Evolutionary conservation across 495 filamentous ascomycete genomes (phyloP).

Genomic region (Penicillium lividum): DNA sequence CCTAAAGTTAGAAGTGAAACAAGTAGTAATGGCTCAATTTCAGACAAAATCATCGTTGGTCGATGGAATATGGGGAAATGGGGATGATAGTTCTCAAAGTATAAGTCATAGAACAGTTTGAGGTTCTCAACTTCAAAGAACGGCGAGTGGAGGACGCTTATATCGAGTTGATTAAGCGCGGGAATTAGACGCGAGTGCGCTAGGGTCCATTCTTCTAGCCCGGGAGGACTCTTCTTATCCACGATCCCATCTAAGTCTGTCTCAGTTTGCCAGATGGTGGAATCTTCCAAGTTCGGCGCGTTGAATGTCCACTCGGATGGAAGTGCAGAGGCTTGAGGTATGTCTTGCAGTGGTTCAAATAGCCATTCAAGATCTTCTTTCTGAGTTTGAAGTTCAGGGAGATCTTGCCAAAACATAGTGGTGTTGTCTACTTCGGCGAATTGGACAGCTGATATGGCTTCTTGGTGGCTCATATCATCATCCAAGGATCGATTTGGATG

Average conservation of each 20-base stretch:
- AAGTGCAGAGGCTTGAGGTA: background rate
- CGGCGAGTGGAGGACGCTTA: background rate
- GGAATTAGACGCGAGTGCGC: background rate
- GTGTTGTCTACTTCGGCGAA: background rate
- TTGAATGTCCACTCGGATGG: background rate
- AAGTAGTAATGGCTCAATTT: background rate
- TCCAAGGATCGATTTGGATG: too few species aligned
- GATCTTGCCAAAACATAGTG: background rate
- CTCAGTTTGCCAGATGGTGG: background rate
- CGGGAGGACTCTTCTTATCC: background rate
- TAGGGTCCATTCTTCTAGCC: background rate
- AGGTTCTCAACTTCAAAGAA: slow-evolving; percentile 11
- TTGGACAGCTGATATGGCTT: background rate
- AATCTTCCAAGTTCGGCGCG: background rate
- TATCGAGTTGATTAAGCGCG: background rate
- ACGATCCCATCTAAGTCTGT: background rate
- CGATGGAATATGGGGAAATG: slow-evolving; percentile 23
- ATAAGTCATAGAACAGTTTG: slow-evolving; percentile 12
- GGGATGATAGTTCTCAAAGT: slow-evolving; percentile 22
- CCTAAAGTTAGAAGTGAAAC: background rate
- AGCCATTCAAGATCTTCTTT: background rate
- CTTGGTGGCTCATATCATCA: too few species aligned
- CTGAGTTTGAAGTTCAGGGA: background rate
- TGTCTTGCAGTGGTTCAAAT: background rate
- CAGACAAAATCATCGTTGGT: slow-evolving; percentile 1